Evolutionary conservation across 371 early-diverging fungal genomes (phyloP).

Genomic region (Blastocladiella emersonii): DNA sequence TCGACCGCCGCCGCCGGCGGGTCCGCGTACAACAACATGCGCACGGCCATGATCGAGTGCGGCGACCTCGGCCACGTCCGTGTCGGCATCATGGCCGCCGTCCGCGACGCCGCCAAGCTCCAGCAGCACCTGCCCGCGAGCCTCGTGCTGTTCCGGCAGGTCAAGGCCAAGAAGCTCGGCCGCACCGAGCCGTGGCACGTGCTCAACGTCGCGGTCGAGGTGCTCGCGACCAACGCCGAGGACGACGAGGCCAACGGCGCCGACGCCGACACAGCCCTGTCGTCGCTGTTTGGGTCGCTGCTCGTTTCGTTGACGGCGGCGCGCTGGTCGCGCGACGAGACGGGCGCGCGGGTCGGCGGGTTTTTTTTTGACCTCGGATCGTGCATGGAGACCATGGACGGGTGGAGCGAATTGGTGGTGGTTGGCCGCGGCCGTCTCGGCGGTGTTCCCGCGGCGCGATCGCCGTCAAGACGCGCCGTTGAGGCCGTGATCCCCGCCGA

Average conservation of each 20-base stretch:
- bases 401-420: conserved; percentile 61
- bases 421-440: conserved; percentile 92
- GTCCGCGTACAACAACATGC: no score
- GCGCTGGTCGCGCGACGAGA: conserved; percentile 51
- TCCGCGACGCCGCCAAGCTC: conserved; percentile 36
- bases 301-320: conserved; percentile 34
- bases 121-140: conserved; percentile 33
- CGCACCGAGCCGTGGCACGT: conserved; percentile 44
- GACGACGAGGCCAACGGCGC: conserved; percentile 8
- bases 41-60: conserved; percentile 52
- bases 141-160: conserved; percentile 29
- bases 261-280: neutral
- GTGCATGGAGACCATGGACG: conserved; percentile 64
- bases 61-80: conserved; percentile 44
- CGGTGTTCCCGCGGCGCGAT: conserved; percentile 95
- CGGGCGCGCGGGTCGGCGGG: conserved; percentile 61
- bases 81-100: conserved; percentile 52
- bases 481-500: conserved; percentile 88
- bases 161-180: conserved; percentile 10
- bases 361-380: conserved; percentile 88
- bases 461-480: conserved; percentile 87
- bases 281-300: conserved; percentile 33
- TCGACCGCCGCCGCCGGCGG: no score
- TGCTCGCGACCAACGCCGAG: conserved; percentile 20
- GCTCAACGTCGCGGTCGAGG: conserved; percentile 61